Conservation (phyloP, 1,139 yeast species). For the Yamadazyma mexicana region DNA sequence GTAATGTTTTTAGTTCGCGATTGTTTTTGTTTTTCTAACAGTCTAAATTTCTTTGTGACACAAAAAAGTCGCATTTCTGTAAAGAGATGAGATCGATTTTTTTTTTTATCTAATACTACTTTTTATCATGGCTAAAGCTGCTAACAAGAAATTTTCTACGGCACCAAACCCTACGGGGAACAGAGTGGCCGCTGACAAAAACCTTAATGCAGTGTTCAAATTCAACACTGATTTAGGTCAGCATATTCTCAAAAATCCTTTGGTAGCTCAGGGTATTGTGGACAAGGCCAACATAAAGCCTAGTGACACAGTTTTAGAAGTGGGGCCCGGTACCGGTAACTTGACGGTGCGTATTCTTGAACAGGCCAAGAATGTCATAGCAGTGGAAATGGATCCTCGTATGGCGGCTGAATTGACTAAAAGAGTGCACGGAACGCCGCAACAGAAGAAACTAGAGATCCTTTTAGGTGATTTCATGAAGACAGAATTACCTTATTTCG, state of each 20-base stretch:
- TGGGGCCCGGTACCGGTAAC: slow-evolving; percentile 99
- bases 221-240: slow-evolving; percentile 97
- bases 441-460: slow-evolving; percentile 86
- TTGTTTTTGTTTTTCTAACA: slow-evolving; percentile 6
- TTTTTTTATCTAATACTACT: no score
- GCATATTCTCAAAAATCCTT: slow-evolving; percentile 92
- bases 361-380: slow-evolving; percentile 87
- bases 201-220: slow-evolving; percentile 82
- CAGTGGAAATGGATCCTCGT: slow-evolving; percentile 98
- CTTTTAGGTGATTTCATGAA: slow-evolving; percentile 95
- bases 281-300: slow-evolving; percentile 94
- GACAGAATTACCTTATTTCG: slow-evolving; percentile 92
- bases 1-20: not conserved
- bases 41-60: slow-evolving; percentile 1
- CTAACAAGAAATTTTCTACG: slow-evolving; percentile 51
- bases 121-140: slow-evolving; percentile 51
- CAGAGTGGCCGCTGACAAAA: slow-evolving; percentile 63
- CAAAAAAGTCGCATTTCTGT: not conserved
- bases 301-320: slow-evolving; percentile 89
- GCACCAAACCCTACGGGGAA: slow-evolving; percentile 45
- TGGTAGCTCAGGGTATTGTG: slow-evolving; percentile 96
- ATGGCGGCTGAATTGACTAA: slow-evolving; percentile 99
- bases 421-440: slow-evolving; percentile 95
- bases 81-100: slow-evolving; percentile 1
- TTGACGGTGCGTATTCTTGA: slow-evolving; percentile 90